Conservation (phyloP, 2,329 filamentous ascomycete species). For the Aureobasidium sp. region DNA sequence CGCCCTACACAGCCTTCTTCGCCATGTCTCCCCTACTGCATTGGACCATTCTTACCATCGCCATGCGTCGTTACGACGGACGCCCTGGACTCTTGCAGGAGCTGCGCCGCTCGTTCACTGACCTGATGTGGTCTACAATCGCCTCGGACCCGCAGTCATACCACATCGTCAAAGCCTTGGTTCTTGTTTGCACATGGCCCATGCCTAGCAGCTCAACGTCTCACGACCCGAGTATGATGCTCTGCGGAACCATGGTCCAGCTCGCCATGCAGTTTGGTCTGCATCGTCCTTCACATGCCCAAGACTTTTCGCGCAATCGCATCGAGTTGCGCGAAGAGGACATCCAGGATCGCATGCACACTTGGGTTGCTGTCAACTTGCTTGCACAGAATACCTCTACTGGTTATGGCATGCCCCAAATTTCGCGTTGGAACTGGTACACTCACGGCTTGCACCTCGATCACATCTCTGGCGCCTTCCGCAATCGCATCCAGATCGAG, state of each 20-base stretch:
- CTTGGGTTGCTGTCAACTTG: constrained; percentile 81
- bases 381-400: constrained; percentile 76
- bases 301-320: constrained; percentile 68
- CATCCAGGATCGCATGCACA: constrained; percentile 68
- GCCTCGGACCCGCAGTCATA: constrained; percentile 72
- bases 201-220: constrained; percentile 74
- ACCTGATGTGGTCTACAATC: constrained; percentile 70
- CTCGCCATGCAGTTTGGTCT: constrained; percentile 76
- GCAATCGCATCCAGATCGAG: constrained; percentile 63
- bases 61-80: constrained; percentile 60
- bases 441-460: constrained; percentile 68
- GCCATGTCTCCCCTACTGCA: constrained; percentile 74
- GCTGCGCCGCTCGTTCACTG: constrained; percentile 58
- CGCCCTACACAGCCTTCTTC: constrained; percentile 51
- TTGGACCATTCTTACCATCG: constrained; percentile 74
- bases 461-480: constrained; percentile 53
- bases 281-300: constrained; percentile 72
- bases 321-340: constrained; percentile 69
- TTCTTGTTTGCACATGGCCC: constrained; percentile 74
- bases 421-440: constrained; percentile 48
- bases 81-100: constrained; percentile 60
- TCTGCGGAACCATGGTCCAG: constrained; percentile 81
- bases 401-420: constrained; percentile 71
- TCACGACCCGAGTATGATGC: constrained; percentile 72
- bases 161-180: constrained; percentile 74